phyloP scores from a whole-genome alignment of 176 grass and related monocot species.

The sorghum (Sorghum bicolor) region Sorghum_bicolor_NCBIv3 NC_012870.2:19070001-19070500 shows the following conservation, averaged over 20 bases:
- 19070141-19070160: neutral
- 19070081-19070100: neutral
- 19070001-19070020: neutral
- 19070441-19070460: too few species aligned
- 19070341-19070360: too few species aligned
- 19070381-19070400: too few species aligned
- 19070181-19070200: neutral
- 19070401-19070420: too few species aligned
- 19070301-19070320: too few species aligned
- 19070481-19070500: too few species aligned
- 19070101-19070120: neutral
- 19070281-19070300: too few species aligned
- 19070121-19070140: neutral
- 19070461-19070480: too few species aligned
- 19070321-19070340: too few species aligned
- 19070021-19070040: neutral
- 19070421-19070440: too few species aligned
- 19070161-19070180: neutral
- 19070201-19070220: neutral
- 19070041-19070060: neutral
- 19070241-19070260: neutral
- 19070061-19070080: neutral
- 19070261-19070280: too few species aligned
- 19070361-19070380: too few species aligned
- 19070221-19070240: neutral